phyloP scores from a whole-genome alignment of 345 rosid genomes.

The Mallotus nudiflorus region DNA sequence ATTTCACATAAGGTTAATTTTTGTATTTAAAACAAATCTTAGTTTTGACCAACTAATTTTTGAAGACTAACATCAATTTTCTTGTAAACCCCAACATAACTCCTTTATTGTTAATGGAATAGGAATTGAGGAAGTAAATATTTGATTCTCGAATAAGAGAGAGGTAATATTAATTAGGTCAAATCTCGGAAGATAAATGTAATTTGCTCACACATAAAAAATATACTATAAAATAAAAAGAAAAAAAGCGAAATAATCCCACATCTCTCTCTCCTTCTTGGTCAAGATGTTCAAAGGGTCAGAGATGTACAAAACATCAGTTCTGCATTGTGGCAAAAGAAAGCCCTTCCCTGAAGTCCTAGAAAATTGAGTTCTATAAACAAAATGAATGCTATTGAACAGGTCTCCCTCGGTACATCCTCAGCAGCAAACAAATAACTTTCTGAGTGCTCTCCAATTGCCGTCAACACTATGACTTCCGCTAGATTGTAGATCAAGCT shows the following conservation, averaged over 20 bases:
- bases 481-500: conserved; percentile 82
- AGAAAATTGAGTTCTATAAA: conserved; percentile 81
- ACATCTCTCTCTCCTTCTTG: conserved; percentile 95
- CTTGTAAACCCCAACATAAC: too few species aligned
- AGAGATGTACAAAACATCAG: conserved; percentile 87
- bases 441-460: conserved; percentile 95
- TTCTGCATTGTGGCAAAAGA: conserved; percentile 84
- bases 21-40: too few species aligned
- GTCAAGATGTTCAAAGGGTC: conserved; percentile 97
- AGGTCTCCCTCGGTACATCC: conserved; percentile 77
- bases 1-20: too few species aligned
- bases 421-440: conserved; percentile 85
- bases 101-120: too few species aligned
- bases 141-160: too few species aligned
- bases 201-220: too few species aligned
- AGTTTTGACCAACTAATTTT: too few species aligned
- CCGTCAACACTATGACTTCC: conserved; percentile 97
- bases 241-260: conserved; percentile 96
- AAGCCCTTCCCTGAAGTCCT: conserved; percentile 92
- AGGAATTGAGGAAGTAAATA: too few species aligned
- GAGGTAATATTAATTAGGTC: too few species aligned
- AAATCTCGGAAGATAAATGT: too few species aligned
- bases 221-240: too few species aligned
- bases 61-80: too few species aligned
- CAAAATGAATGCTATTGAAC: conserved; percentile 77